These are phyloP conservation scores for Fusarium palustre DNA, from an alignment of 2,329 filamentous ascomycete genomes.

Conservation along the genomic window DNA sequence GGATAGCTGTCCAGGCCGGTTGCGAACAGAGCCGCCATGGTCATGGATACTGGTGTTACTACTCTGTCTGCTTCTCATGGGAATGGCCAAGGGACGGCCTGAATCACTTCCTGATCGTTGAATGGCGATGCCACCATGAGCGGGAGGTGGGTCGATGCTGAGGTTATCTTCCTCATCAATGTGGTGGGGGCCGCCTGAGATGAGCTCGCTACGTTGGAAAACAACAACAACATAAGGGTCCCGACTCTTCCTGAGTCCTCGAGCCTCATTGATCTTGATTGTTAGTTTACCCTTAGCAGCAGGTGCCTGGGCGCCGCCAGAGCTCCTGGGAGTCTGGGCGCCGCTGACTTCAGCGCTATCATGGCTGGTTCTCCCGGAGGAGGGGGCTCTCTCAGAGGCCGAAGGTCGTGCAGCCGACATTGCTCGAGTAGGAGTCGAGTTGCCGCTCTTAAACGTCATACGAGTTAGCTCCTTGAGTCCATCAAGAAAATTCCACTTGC, in stretches of 20 bases:
- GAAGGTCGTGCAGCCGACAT: constrained; percentile 74
- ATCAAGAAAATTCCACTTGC: constrained; percentile 72
- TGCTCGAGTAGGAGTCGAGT: constrained; percentile 88
- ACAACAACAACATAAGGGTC: constrained; percentile 97
- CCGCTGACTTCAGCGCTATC: constrained; percentile 61
- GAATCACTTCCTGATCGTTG: constrained; percentile 82
- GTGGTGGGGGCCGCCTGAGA: constrained; percentile 83
- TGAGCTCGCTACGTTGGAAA: constrained; percentile 96
- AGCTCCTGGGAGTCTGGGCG: constrained; percentile 62
- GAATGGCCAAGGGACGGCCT: constrained; percentile 89
- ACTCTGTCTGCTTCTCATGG: constrained; percentile 96
- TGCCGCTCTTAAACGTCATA: constrained; percentile 86
- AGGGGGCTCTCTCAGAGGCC: constrained; percentile 58
- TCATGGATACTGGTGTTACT: constrained; percentile 90
- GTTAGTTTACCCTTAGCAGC: constrained; percentile 87
- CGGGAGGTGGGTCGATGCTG: constrained; percentile 58
- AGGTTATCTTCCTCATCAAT: constrained; percentile 70
- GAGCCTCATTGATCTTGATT: constrained; percentile 88
- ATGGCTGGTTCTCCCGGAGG: constrained; percentile 53
- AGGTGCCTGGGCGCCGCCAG: constrained; percentile 71
- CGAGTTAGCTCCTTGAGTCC: constrained; percentile 90
- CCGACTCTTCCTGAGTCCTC: constrained; percentile 81
- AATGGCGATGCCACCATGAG: constrained; percentile 66
- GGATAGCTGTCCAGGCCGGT: constrained; percentile 65
- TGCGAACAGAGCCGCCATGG: constrained; percentile 65